These are phyloP conservation scores for Rossbeevera mucosa DNA, from an alignment of 768 basidiomycete species.

Conservation along the genomic window DNA sequence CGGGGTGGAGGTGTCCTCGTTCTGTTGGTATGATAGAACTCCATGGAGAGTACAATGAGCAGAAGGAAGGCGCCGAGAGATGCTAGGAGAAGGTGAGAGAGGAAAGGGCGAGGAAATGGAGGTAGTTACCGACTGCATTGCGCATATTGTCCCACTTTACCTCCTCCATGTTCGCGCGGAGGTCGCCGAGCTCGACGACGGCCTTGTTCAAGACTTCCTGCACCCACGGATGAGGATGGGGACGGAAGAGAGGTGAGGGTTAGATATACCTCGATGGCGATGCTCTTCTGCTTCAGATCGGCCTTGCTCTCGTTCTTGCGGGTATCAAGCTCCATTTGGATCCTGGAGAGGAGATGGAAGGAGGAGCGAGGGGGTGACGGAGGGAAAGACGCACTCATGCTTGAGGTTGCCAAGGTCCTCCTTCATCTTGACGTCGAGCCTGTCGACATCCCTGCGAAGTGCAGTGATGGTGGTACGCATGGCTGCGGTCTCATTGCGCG, in stretches of 20 bases:
- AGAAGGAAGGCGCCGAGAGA: conserved; percentile 62
- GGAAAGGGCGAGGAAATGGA: background rate
- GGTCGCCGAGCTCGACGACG: conserved; percentile 68
- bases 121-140: conserved; percentile 63
- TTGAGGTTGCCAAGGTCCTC: conserved; percentile 85
- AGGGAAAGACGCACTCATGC: conserved; percentile 69
- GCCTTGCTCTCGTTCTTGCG: conserved; percentile 86
- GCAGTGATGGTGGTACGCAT: conserved; percentile 73
- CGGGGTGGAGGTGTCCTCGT: conserved; percentile 11
- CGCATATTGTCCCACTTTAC: conserved; percentile 89
- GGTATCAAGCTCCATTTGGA: conserved; percentile 94
- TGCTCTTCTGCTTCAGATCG: conserved; percentile 80
- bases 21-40: conserved; percentile 47
- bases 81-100: conserved; percentile 36
- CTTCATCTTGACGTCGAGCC: conserved; percentile 85
- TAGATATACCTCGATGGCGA: conserved; percentile 68
- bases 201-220: conserved; percentile 76
- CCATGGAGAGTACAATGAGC: conserved; percentile 67
- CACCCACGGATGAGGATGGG: background rate
- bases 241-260: background rate
- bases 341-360: conserved; percentile 42
- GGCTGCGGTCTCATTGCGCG: conserved; percentile 80
- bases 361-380: background rate
- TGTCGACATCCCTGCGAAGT: conserved; percentile 82
- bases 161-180: conserved; percentile 78